Evolutionary conservation across 495 filamentous ascomycete species (phyloP).

Genomic region (Penicillium chermesinum): DNA sequence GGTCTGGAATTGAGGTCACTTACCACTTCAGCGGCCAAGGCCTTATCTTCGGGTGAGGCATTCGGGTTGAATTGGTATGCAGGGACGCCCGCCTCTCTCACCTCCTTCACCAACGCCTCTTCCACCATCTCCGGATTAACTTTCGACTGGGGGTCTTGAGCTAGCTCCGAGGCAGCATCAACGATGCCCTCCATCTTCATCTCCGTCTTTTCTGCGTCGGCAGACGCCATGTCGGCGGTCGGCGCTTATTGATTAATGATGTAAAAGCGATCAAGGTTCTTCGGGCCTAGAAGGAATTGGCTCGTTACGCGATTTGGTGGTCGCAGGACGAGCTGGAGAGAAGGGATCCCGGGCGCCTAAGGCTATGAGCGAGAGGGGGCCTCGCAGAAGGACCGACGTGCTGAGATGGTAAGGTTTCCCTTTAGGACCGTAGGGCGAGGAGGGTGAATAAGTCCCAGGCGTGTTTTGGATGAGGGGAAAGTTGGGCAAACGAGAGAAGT

Average conservation of each 20-base stretch:
- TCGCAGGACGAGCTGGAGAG: background rate
- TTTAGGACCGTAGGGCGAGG: too few relatives aligned
- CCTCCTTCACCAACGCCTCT: slow-evolving; percentile 65
- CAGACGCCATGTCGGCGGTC: slow-evolving; percentile 35
- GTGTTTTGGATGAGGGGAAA: background rate
- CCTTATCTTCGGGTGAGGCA: slow-evolving; percentile 79
- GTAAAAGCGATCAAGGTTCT: background rate
- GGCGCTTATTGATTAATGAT: background rate
- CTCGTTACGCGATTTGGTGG: background rate
- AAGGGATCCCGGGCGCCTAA: too few relatives aligned
- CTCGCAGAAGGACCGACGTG: too few relatives aligned
- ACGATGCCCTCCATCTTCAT: slow-evolving; percentile 73
- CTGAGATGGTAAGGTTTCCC: too few relatives aligned
- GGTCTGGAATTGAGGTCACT: slow-evolving; percentile 22
- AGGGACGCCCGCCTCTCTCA: slow-evolving; percentile 65
- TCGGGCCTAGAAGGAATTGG: background rate
- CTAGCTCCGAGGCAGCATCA: slow-evolving; percentile 51
- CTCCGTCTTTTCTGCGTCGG: slow-evolving; percentile 46
- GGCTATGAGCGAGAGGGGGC: background rate
- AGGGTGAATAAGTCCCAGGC: background rate
- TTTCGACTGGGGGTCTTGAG: slow-evolving; percentile 60
- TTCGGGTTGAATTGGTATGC: slow-evolving; percentile 86
- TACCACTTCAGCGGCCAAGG: slow-evolving; percentile 72
- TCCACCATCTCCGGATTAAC: slow-evolving; percentile 69
- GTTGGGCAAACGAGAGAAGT: slow-evolving; percentile 1